Conservation (phyloP, 257 asterid genomes). For the Ligustrum vulgare region DNA sequence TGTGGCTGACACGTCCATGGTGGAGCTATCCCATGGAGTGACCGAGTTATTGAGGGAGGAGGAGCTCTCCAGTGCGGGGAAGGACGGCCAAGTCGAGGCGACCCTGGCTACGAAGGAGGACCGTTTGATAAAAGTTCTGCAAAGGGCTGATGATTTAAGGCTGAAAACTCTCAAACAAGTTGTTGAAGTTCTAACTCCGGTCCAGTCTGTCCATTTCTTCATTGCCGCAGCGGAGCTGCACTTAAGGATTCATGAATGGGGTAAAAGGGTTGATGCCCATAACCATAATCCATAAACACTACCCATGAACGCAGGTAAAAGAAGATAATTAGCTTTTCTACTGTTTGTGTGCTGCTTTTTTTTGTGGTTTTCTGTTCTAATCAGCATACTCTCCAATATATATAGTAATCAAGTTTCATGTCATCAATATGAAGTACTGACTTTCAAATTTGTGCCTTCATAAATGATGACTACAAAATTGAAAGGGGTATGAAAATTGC, state of each 20-base stretch:
- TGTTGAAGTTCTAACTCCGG: conserved; percentile 33
- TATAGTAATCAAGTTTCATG: neutral
- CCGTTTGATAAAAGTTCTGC: conserved; percentile 34
- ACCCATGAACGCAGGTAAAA: too few species aligned
- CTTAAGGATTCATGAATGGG: conserved; percentile 79
- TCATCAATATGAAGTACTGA: too few species aligned
- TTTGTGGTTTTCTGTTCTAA: too few species aligned
- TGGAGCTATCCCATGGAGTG: conserved; percentile 43
- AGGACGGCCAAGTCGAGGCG: conserved; percentile 16
- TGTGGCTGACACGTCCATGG: conserved; percentile 54
- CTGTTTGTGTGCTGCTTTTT: neutral
- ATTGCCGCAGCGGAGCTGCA: conserved; percentile 78
- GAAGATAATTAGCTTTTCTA: neutral
- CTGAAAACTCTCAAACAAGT: conserved; percentile 47
- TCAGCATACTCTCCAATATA: neutral
- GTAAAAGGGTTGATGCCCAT: conserved; percentile 39
- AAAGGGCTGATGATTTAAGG: conserved; percentile 66
- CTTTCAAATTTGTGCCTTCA: neutral
- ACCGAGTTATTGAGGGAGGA: conserved; percentile 36
- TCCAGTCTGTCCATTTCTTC: conserved; percentile 62
- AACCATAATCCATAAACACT: too few species aligned
- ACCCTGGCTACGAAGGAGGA: conserved; percentile 45
- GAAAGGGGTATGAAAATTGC: neutral
- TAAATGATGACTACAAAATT: neutral
- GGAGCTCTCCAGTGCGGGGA: conserved; percentile 11